A percentile compares a stretch with the other conserved stretches of the same genome.
These are phyloP conservation scores for Sisymbrium irio DNA, from an alignment of 345 rosid species.

Conservation along the genomic window DNA sequence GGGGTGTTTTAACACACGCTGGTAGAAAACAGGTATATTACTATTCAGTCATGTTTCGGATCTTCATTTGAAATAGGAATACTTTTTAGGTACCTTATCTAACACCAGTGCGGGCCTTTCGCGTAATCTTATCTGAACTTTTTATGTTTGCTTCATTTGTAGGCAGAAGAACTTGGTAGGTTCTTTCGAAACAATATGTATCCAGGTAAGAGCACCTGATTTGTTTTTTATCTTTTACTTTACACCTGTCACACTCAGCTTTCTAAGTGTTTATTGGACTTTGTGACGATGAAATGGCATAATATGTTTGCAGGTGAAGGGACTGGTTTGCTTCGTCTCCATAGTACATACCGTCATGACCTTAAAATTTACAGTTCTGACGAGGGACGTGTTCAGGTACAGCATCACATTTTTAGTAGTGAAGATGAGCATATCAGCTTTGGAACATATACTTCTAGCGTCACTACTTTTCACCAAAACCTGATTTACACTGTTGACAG, in stretches of 20 bases:
- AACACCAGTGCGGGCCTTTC: not conserved
- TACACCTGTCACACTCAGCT: not conserved
- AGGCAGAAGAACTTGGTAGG: slow-evolving; percentile 99
- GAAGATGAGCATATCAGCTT: not conserved
- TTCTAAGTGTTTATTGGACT: slow-evolving; percentile 4
- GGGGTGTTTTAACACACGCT: slow-evolving; percentile 99
- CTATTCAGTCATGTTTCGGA: not conserved
- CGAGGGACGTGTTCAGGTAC: slow-evolving; percentile 99
- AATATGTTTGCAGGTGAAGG: slow-evolving; percentile 75
- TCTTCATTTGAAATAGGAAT: not conserved
- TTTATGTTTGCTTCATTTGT: slow-evolving; percentile 32
- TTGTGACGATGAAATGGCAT: slow-evolving; percentile 8
- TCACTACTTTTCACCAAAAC: not conserved
- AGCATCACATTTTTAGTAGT: not conserved
- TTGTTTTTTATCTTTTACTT: slow-evolving; percentile 3
- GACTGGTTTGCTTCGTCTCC: slow-evolving; percentile 96
- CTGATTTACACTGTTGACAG: slow-evolving; percentile 43
- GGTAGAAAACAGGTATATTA: slow-evolving; percentile 90
- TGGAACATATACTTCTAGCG: not conserved
- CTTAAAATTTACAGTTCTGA: slow-evolving; percentile 99
- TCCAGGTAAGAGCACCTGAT: slow-evolving; percentile 61
- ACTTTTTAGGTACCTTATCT: slow-evolving; percentile 4
- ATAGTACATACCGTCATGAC: slow-evolving; percentile 98
- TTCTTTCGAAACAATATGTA: slow-evolving; percentile 95
- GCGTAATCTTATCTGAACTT: not conserved